Evolutionary conservation across 2,329 filamentous ascomycete genomes (phyloP), one percentile per base, ranked within the genome.

Genomic region (Cryphonectria japonica): DNA sequence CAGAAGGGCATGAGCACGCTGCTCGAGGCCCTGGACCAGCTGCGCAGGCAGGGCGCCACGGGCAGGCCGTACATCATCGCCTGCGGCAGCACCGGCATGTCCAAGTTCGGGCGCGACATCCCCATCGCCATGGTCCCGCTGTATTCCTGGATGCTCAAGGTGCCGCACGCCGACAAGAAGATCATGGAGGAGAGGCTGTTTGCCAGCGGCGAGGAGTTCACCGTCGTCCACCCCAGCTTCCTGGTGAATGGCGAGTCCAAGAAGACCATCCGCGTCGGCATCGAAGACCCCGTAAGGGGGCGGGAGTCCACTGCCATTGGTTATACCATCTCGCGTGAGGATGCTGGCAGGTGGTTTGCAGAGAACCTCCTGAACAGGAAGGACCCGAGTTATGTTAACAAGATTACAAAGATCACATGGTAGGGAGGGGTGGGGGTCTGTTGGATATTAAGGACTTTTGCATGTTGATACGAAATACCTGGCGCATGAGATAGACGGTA

Each of bases 281-380:
- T 84, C 2, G 83, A 84, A 72, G 81, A 84, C 57, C 77, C 77
- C 0, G 76, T 76, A 61, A 74, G 61, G 0, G 78, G 77, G 6
- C 73, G 71, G 16, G 80, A 83, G 75, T 79, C 76, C 0, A 72
- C 76, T 50, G 83, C 78, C 3, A 75, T 85, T 3, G 86, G 86
- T 5, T 87, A 86, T 69, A 80, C 78, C 1, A 85, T 87, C 63
- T 82, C 80, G 9, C 76, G 84, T 50, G 82, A 83, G 71, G 85
- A 87, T 71, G 80, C 83, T 3, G 85, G 85, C 0, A 77, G 75
- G 69, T 87, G 85, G 83, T 84, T 81, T 34, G 77, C 84, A 65
- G 81, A 83, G 22, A 59, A 68, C 32, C 43, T 68, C 0, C 1
- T 68, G 9, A 62, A 50, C 59, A 68, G 46, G 11, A 68, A 63